Evolutionary conservation across 208 protist species (phyloP).

Genomic region (Phytomonas serpens): DNA sequence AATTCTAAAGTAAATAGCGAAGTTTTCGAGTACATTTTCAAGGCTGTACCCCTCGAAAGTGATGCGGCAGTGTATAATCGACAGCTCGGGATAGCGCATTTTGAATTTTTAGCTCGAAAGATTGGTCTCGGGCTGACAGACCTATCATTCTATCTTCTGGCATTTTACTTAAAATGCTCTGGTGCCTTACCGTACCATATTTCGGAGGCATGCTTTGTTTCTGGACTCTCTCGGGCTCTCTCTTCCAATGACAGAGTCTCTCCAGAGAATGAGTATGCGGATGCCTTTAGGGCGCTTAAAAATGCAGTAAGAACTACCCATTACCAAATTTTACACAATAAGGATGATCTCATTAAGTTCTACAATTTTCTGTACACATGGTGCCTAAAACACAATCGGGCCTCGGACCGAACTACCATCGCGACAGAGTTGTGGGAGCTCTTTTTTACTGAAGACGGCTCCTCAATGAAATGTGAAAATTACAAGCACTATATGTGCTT

Average conservation of each 20-base stretch:
- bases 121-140: slow-evolving; percentile 41
- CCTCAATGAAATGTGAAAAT: background rate
- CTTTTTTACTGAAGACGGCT: slow-evolving; percentile 25
- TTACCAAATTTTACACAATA: slow-evolving; percentile 14
- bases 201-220: slow-evolving; percentile 36
- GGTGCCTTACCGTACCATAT: slow-evolving; percentile 27
- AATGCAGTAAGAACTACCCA: slow-evolving; percentile 21
- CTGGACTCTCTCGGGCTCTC: slow-evolving; percentile 13
- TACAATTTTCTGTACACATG: slow-evolving; percentile 59
- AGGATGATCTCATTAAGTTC: slow-evolving; percentile 29
- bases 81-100: slow-evolving; percentile 31
- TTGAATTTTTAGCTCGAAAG: slow-evolving; percentile 33
- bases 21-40: slow-evolving; percentile 26
- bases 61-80: slow-evolving; percentile 15
- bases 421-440: slow-evolving; percentile 66
- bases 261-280: slow-evolving; percentile 17
- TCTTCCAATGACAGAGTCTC: slow-evolving; percentile 9
- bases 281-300: slow-evolving; percentile 21
- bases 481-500: slow-evolving; percentile 47
- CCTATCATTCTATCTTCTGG: slow-evolving; percentile 55
- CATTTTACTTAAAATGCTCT: slow-evolving; percentile 31
- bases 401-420: slow-evolving; percentile 20
- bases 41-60: slow-evolving; percentile 5
- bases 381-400: slow-evolving; percentile 24
- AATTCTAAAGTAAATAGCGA: slow-evolving; percentile 7